Percentiles rank a stretch among this genome's conserved stretches.
phyloP scores from a whole-genome alignment of 2,329 filamentous ascomycete genomes.

The Coniochaeta sp. region DNA sequence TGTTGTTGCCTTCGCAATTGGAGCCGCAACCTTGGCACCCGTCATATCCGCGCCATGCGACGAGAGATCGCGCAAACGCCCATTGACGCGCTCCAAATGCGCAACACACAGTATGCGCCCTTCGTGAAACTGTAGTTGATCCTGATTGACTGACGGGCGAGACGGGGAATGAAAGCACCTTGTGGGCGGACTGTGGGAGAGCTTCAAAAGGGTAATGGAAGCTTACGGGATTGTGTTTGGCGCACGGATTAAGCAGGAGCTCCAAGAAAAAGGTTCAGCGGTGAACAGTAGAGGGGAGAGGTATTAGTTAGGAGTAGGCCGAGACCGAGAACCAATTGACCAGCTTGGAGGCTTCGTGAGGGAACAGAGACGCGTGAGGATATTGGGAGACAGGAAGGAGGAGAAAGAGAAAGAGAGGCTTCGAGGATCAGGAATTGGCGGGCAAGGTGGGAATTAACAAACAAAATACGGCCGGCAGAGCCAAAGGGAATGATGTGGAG shows the following conservation, averaged over 20 bases:
- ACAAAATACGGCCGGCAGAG: slow-evolving; percentile 3
- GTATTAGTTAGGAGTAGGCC: not conserved
- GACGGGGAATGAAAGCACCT: not conserved
- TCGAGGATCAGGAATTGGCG: not conserved
- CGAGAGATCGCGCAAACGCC: not conserved
- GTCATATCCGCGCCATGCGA: not conserved
- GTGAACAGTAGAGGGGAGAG: not conserved
- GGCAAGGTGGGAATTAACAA: slow-evolving; percentile 3
- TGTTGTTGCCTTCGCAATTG: not conserved
- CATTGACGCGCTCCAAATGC: not conserved
- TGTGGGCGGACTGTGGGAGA: not conserved
- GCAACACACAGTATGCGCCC: not conserved
- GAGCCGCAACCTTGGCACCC: slow-evolving; percentile 1
- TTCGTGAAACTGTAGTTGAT: not conserved
- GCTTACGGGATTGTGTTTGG: not conserved
- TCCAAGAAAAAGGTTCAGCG: slow-evolving; percentile 1
- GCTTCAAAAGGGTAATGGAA: not conserved
- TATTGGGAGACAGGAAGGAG: not conserved
- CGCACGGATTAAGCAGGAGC: not conserved
- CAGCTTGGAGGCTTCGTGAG: slow-evolving; percentile 1
- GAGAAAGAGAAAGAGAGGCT: slow-evolving; percentile 1
- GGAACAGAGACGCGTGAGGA: slow-evolving; percentile 1
- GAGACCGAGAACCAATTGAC: slow-evolving; percentile 3
- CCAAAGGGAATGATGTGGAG: slow-evolving; percentile 1
- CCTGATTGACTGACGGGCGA: not conserved